Base-by-base conservation (phyloP, 345 rosid species). In the Isatis tinctoria region DNA sequence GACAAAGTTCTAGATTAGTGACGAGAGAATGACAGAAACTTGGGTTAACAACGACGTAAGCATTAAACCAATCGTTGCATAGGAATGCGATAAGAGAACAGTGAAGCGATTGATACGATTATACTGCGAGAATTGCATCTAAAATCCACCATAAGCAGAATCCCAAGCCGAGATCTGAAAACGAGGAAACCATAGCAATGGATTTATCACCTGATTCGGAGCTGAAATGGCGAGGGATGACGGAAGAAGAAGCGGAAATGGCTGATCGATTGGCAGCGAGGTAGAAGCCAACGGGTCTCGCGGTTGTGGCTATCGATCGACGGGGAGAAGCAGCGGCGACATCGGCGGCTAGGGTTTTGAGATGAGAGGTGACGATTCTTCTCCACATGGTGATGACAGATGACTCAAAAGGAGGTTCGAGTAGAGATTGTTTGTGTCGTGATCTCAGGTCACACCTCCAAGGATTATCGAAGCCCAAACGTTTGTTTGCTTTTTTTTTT, bases 381-480 rank as follows among this genome's bases (percentile, higher is more conserved):
- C 93, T 88, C 98, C 97, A 93, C 98, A 93, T 93, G 78, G 37
- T 83, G 64, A 67, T 27, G 20, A 43, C 2, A 14, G 60, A 16
- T 26, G 26, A 39, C 18, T 16, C 52, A 13, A 44, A 7, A 20
- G 9, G 4, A 1, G 10, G 3, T 60, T 61, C 36, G 40, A 33
- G 6, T 63, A 3, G 17, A 27, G 53, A 37, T 49, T 17, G 28
- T 30, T 52, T n/a, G 71, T 37, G 43, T 74, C 1, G 66, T 65
- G 78, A 74, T 58, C 73, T 66, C 78, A 74, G 78, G 78, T 74
- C 67, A 47, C 78, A 59, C 67, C 67, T 37, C 10, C n/a, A 48
- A 54, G 18, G 47, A 52, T 53, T 37, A 27, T 40, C 20, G 20
- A 36, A 48, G 9, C 27, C 5, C 3, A 39, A 26, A 60, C 57